These are phyloP conservation scores for Fraxinus nigra DNA, from an alignment of 305 asterid genomes.

Conservation along the genomic window DNA sequence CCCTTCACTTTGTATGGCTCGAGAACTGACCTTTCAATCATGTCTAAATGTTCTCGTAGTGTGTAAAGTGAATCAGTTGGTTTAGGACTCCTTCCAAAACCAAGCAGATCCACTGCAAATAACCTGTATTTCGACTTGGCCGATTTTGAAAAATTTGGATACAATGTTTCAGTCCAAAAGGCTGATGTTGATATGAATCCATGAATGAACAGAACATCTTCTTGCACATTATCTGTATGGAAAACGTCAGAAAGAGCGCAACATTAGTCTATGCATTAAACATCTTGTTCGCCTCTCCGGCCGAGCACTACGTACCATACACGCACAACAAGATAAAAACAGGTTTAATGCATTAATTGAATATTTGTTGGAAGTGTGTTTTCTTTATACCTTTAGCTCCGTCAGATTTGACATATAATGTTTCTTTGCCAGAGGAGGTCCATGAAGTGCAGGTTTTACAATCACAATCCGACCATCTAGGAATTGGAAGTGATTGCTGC, in stretches of 20 bases:
- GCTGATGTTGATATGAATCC: constrained; percentile 88
- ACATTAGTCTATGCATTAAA: background rate
- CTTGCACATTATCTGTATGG: constrained; percentile 52
- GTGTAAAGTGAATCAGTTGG: constrained; percentile 84
- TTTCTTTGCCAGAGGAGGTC: constrained; percentile 58
- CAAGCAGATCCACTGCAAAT: constrained; percentile 80
- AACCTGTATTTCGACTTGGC: constrained; percentile 73
- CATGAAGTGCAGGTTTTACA: constrained; percentile 78
- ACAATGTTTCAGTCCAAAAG: constrained; percentile 89
- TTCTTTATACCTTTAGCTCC: constrained; percentile 58
- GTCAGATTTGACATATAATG: constrained; percentile 62
- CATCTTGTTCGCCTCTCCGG: too few relatives aligned
- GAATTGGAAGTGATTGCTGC: constrained; percentile 35
- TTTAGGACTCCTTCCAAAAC: constrained; percentile 88
- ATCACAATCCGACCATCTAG: constrained; percentile 96
- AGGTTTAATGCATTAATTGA: background rate
- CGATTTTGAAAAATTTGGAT: constrained; percentile 68
- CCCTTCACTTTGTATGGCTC: constrained; percentile 64
- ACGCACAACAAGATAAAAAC: too few relatives aligned
- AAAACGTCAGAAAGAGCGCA: background rate
- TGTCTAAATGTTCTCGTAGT: constrained; percentile 75
- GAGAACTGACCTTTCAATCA: constrained; percentile 76
- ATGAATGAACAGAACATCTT: constrained; percentile 82
- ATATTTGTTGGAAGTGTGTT: background rate
- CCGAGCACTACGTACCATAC: too few relatives aligned